Base-by-base conservation (phyloP, 495 filamentous ascomycete genomes). In the Penicillium turbatum region DNA sequence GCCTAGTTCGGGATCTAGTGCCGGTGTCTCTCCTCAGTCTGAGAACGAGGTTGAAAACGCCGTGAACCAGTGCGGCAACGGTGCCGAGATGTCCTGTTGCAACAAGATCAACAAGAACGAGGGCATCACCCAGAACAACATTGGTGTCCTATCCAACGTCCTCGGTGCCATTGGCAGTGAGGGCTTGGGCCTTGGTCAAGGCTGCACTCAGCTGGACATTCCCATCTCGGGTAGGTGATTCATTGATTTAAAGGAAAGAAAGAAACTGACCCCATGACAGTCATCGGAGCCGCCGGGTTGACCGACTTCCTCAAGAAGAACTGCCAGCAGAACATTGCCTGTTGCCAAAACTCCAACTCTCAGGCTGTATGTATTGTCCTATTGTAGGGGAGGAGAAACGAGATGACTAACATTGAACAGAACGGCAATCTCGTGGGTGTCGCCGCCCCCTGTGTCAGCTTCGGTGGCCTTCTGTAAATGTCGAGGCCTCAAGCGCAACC, bases 241-340 rank as follows among this genome's bases (percentile, higher is more conserved):
- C 15, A n/a, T 12, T 6, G 11, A 39, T 39, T 0, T 29, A n/a
- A 2, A 35, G 19, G 16, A 9, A 55, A 46, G 31, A 48, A 6
- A 36, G 43, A 32, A n/a, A 8, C 39, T 56, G 12, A 54, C 21
- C 5, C 8, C 36, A 27, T 15, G 4, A 2, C 32, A 61, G 57
- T 61, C 7, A 39, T 62, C 34, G 59, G 59, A 19, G 68, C 72
- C 16, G 62, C 70, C 47, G 70, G 68, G 49, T 16, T 76, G 10
- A 38, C 60, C 17, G 64, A 72, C 53, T 53, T 75, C 24, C 55
- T 76, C 27, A 54, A 72, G 48, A 64, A 57, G 55, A 72, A 76
- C 61, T 78, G 75, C 72, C 74, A 75, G 63, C 72, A 75, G 63
- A 70, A 67, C 53, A 65, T 71, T 66, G 75, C 73, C 51, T 78